A percentile compares a stretch with the other conserved stretches of the same genome.
Evolutionary conservation across 2,329 filamentous ascomycete species (phyloP).

Genomic region (Grosmannia clavigera): DNA sequence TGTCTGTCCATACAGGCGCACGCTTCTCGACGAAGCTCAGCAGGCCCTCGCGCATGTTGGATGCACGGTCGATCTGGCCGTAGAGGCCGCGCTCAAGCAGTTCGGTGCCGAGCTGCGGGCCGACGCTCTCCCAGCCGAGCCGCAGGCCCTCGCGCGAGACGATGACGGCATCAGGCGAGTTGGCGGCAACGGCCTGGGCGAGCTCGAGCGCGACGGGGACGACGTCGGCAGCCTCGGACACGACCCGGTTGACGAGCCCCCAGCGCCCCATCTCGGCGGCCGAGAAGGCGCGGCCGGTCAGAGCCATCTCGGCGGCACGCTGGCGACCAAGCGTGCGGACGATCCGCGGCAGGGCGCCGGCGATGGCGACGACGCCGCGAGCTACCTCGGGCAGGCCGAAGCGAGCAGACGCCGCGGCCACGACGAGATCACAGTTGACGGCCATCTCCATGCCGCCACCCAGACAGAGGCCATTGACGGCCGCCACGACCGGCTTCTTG

Average conservation of each 20-base stretch:
- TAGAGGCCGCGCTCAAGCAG: constrained; percentile 46
- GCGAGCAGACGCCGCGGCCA: constrained; percentile 43
- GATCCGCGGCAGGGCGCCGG: constrained; percentile 57
- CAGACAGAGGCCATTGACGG: constrained; percentile 62
- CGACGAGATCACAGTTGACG: constrained; percentile 58
- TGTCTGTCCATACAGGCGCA: constrained; percentile 53
- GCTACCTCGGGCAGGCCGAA: constrained; percentile 64
- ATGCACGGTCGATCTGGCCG: constrained; percentile 45
- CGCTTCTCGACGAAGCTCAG: constrained; percentile 66
- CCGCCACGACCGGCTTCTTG: constrained; percentile 64
- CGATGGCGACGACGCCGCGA: constrained; percentile 57
- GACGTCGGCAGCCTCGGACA: constrained; percentile 29
- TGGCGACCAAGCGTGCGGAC: constrained; percentile 54
- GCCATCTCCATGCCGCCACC: constrained; percentile 70
- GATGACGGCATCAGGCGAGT: constrained; percentile 65
- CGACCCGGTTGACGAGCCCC: constrained; percentile 59
- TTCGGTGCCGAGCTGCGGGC: constrained; percentile 50
- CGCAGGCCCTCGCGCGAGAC: constrained; percentile 61
- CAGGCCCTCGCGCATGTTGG: constrained; percentile 66
- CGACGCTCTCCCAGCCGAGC: constrained; percentile 58
- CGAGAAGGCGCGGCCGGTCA: constrained; percentile 47
- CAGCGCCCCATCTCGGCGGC: constrained; percentile 49
- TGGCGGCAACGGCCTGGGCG: constrained; percentile 47
- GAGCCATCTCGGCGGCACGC: constrained; percentile 57
- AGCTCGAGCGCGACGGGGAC: constrained; percentile 47